Base-by-base conservation (phyloP, 176 grass and related monocot genomes). In the Thalia dealbata region DNA sequence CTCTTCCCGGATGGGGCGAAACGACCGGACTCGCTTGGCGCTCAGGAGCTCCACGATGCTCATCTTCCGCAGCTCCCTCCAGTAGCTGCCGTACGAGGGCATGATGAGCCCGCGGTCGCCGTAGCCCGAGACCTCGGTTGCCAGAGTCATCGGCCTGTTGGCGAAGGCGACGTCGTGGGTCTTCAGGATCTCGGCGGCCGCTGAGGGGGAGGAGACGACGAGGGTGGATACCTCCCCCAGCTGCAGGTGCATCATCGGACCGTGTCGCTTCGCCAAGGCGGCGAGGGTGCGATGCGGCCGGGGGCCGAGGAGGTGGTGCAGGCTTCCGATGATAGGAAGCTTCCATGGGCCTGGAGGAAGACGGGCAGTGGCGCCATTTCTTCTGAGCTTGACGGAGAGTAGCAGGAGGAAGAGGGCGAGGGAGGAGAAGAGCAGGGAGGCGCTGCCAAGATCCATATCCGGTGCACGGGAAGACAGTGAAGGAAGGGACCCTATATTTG, bases 241-340 rank as follows among this genome's bases (percentile, higher is more conserved):
- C 2, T 81, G 78, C 77, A 92, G 81, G 76, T 77, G 41, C 72
- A 91, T 96, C 6, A 91, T 69, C 19, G 82, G 85, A 70, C 85
- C 75, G 16, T 81, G 80, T 7, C 65, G 75, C 3, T 75, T 22
- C 14, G 75, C 75, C 41, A 92, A 62, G 44, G 77, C 81, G 0
- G 72, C 67, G 72, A 89, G 52, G 0, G 62, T 72, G 12, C 60
- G 81, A 59, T 92, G 90, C 67, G 81, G 83, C 61, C 77, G 84
- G 6, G 15, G 55, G 0, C 79, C 71, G 9, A 81, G 46, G 13
- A 95, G 81, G 64, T 82, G 86, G 75, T 88, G 86, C 22, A 92
- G 77, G 81, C 86, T 84, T 64, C 81, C 89, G 26, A 89, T 58
- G 52, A 89, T 32, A 1, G 81, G 83, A 23, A 88, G 74, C 19